Percentiles rank a stretch among this genome's conserved stretches.
phyloP scores from a whole-genome alignment of 108 stramenopile genomes.

The Cyclotella kingstonii region DNA sequence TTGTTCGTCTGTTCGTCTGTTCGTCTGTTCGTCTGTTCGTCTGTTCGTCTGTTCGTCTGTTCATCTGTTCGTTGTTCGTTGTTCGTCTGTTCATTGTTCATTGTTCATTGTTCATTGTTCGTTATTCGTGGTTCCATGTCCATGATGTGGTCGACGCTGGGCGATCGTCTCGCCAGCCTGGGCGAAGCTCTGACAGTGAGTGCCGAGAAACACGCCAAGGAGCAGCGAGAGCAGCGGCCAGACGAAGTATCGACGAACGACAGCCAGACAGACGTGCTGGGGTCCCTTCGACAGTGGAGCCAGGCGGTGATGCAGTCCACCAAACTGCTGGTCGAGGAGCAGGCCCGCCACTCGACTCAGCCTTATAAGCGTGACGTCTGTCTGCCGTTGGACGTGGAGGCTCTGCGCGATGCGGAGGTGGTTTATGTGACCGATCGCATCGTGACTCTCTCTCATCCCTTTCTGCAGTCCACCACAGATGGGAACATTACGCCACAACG shows the following conservation, averaged over 20 bases:
- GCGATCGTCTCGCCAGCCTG: slow-evolving; percentile 33
- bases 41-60: too few relatives aligned
- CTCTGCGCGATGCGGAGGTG: slow-evolving; percentile 76
- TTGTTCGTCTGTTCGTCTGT: too few relatives aligned
- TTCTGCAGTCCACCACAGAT: slow-evolving; percentile 52
- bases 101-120: too few relatives aligned
- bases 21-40: too few relatives aligned
- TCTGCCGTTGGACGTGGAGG: slow-evolving; percentile 69
- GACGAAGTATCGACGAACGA: too few relatives aligned
- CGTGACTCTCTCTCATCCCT: slow-evolving; percentile 77
- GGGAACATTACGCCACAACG: slow-evolving; percentile 64
- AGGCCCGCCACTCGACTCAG: neutral
- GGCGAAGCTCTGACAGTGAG: slow-evolving; percentile 26
- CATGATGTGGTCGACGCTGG: slow-evolving; percentile 31
- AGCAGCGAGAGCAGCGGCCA: slow-evolving; percentile 1
- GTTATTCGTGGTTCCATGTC: too few relatives aligned
- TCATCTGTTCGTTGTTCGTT: too few relatives aligned
- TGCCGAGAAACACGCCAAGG: slow-evolving; percentile 24
- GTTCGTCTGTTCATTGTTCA: too few relatives aligned
- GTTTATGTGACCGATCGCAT: slow-evolving; percentile 85
- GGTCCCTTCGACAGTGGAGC: too few relatives aligned
- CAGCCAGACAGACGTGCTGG: too few relatives aligned
- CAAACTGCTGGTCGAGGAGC: too few relatives aligned
- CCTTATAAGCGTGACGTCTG: slow-evolving; percentile 49
- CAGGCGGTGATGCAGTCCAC: too few relatives aligned